Evolutionary conservation across 345 rosid genomes (phyloP), one percentile per base, ranked within the genome.

Genomic region (Populus nigra): DNA sequence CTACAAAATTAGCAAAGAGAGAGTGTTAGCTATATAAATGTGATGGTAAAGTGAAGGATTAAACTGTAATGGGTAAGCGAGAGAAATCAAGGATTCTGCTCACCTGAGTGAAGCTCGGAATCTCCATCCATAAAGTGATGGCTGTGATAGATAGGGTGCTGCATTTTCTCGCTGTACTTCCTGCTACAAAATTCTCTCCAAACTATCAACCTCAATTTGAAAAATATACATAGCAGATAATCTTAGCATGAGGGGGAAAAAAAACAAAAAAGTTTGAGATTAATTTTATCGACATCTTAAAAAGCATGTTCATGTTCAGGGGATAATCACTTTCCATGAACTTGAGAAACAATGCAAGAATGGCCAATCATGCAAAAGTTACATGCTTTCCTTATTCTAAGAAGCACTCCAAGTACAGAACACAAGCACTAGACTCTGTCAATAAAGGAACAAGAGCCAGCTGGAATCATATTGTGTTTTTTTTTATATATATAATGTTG

Each of bases 101-200:
- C 72, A 85, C 98, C 77, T n/a, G 91, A 74, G 79, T 84, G 90
- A 82, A 86, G 79, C 78, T 92, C 99, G 1, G 84, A 36, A 84
- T 95, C 96, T 75, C 88, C 88, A 25, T 89, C 94, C 13, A 80
- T 45, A 31, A 83, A 85, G 62, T 85, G 91, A 39, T 82, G 82
- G 75, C 79, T 83, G 78, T 84, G 83, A 73, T 79, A 81, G 82
- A 85, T 77, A 20, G 78, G 67, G 7, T 88, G 90, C 29, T 88
- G 89, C 66, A 85, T 73, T 82, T 90, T 94, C 73, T 93, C 94
- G 1, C 71, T 18, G 73, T 72, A 86, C 75, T 85, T 91, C 87
- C 96, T 91, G 87, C 75, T 66, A 63, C 33, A 63, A 29, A 39
- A 57, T 66, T 36, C 7, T 36, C 31, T 38, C 47, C 5, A 8